Evolutionary conservation across 1,139 yeast genomes (phyloP), one percentile per base, ranked within the genome.

Genomic region (Yamadazyma blattariae): DNA sequence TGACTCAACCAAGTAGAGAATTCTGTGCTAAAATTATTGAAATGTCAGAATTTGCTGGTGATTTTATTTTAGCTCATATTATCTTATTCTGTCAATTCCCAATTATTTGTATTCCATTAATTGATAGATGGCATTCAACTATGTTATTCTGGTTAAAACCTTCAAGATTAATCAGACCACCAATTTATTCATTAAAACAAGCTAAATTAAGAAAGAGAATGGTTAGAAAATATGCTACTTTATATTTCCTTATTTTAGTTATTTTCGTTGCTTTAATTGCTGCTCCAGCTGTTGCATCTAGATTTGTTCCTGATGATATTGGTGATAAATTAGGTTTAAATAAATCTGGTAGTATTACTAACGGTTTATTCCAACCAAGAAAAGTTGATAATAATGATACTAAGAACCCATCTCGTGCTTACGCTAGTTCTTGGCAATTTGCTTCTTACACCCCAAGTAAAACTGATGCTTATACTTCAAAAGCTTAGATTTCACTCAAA

Each of bases 121-220:
- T 90, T 62, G 98, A 92, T 71, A 86, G 90, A 73, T 89, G 96
- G 95, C 99, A 92, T 69, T 90, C 98, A 32, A 85, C 90, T 67
- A 82, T 92, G 92, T 77, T 92, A 67, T 92, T 92, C 82, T 92
- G 99, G 99, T 82, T 92, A 68, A 87, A 89, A 64, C 98, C 98
- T 45, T 83, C 95, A 43, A 84, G 95, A 70, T 96, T 92, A 72
- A 92, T 92, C 57, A 87, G 99, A 67, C 98, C 97, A 47, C 99
- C 98, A 52, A 92, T 94, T 59, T 94, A 88, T 70, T 89, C 97
- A 13, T 75, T 92, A 71, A 92, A 94, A 70, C 98, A 94, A 71
- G 94, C 95, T 48, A 84, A 90, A 70, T 82, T 94, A 63, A 86
- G 99, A 74, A 90, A 87, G 85, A 83, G 98, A 71, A 92, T 94